Evolutionary conservation across 2,329 filamentous ascomycete species (phyloP).

Genomic region (Aspergillus latus): DNA sequence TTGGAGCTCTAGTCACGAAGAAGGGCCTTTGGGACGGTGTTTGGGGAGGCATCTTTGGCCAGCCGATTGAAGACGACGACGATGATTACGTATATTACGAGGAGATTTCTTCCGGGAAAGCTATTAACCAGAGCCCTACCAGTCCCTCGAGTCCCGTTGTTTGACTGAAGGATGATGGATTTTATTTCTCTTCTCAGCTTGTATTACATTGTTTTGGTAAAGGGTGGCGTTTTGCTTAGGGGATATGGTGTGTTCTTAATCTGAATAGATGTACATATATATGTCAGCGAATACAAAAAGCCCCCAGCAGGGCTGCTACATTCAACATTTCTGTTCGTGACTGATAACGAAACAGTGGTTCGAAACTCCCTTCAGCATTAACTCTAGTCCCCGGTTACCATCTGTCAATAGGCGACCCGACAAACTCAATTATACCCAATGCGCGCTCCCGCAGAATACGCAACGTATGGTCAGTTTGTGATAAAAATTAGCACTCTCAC

Average conservation of each 20-base stretch:
- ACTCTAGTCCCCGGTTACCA: too few relatives aligned
- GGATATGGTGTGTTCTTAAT: conserved; percentile 3
- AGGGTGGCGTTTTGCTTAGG: conserved; percentile 20
- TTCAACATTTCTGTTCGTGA: too few relatives aligned
- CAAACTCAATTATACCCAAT: too few relatives aligned
- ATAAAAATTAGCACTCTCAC: too few relatives aligned
- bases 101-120: conserved; percentile 24
- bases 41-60: conserved; percentile 67
- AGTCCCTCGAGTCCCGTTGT: conserved; percentile 1
- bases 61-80: conserved; percentile 55
- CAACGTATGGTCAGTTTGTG: too few relatives aligned
- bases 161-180: neutral
- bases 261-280: conserved; percentile 2
- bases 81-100: conserved; percentile 60
- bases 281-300: neutral
- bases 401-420: too few relatives aligned
- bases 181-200: conserved; percentile 12
- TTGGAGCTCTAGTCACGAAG: conserved; percentile 88
- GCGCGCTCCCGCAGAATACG: too few relatives aligned
- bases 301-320: too few relatives aligned
- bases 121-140: conserved; percentile 1
- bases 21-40: conserved; percentile 85
- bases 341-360: too few relatives aligned
- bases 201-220: conserved; percentile 19
- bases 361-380: too few relatives aligned